Base-by-base conservation (phyloP, 78 protist species). In the Chrysochromulina parva region DNA sequence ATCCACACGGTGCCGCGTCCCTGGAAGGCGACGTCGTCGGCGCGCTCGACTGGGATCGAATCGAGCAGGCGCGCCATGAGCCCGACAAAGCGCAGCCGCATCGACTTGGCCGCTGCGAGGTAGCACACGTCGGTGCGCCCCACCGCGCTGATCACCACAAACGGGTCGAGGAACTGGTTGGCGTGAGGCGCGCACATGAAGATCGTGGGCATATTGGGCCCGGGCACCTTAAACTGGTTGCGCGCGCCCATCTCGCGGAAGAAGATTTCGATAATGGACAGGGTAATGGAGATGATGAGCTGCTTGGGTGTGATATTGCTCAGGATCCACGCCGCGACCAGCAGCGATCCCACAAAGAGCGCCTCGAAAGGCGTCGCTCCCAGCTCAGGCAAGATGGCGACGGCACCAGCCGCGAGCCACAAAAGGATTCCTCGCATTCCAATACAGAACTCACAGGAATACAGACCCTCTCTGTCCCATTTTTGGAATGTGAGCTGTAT, bases 31-130 rank as follows among this genome's bases (percentile, higher is more conserved):
- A 71, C 24, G 90, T 93, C 95, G 90, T 90, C 86, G 55, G 93
- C 66, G 24, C 95, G 95, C 54, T 24, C 54, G 82, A 93, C 95
- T 47, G 95, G 95, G 90, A 93, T 69, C 38, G 69, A n/a, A 59
- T 24, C 84, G 55, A 93, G 22, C 28, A 2, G 0, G 28, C 65
- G 4, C 14, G 93, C 93, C 1, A 91, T 2, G 10, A 0, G 0
- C 69, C 95, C 92, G 47, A 90, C 58, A 9, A 76, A 0, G 20
- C 24, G 38, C 48, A 47, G 65, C 22, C 71, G 73, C 88, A 85
- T 22, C 57, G 82, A 17, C 93, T 60, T 81, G n/a, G 66, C 91
- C 22, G 92, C 93, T 22, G 55, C 20, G 78, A 93, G 89, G 88
- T 90, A 86, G 54, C 82, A 4, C 48, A 85, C 55, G 53, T 17